Percentiles rank a stretch among this genome's conserved stretches.
phyloP scores from a whole-genome alignment of 257 asterid species.

The Solanum dulcamara region DNA sequence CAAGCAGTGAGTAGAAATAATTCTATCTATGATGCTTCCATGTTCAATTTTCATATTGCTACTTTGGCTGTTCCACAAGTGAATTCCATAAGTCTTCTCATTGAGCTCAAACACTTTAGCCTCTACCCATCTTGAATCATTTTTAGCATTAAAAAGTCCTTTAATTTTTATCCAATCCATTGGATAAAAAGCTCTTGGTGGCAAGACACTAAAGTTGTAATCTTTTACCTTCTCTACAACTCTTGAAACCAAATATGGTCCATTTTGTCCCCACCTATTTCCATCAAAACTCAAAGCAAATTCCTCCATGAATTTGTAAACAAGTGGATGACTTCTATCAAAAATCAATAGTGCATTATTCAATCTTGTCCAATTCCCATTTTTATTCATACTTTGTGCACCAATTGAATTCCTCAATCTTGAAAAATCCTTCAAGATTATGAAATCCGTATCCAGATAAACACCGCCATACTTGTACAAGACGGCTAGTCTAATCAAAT shows the following conservation, averaged over 20 bases:
- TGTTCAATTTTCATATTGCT: constrained; percentile 37
- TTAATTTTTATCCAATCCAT: constrained; percentile 41
- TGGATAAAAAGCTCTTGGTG: constrained; percentile 56
- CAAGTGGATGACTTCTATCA: constrained; percentile 44
- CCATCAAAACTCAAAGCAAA: constrained; percentile 55
- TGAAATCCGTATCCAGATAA: constrained; percentile 55
- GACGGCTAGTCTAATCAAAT: constrained; percentile 51
- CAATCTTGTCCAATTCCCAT: constrained; percentile 61
- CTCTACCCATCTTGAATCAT: constrained; percentile 25
- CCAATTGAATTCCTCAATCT: constrained; percentile 48
- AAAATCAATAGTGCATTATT: constrained; percentile 57
- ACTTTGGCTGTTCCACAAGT: constrained; percentile 63
- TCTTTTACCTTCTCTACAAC: constrained; percentile 26
- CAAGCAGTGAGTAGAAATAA: constrained; percentile 45
- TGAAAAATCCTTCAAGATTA: constrained; percentile 44
- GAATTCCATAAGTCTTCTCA: constrained; percentile 42
- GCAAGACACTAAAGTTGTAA: constrained; percentile 34
- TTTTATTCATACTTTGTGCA: constrained; percentile 34
- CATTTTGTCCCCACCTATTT: constrained; percentile 69
- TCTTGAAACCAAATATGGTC: constrained; percentile 64
- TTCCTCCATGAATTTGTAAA: constrained; percentile 55
- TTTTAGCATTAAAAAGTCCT: constrained; percentile 15
- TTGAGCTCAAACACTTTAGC: constrained; percentile 27
- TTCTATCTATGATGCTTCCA: constrained; percentile 48
- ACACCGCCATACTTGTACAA: constrained; percentile 60